Base-by-base conservation (phyloP, 2,329 filamentous ascomycete genomes). In the Cladosporium colombiae region DNA sequence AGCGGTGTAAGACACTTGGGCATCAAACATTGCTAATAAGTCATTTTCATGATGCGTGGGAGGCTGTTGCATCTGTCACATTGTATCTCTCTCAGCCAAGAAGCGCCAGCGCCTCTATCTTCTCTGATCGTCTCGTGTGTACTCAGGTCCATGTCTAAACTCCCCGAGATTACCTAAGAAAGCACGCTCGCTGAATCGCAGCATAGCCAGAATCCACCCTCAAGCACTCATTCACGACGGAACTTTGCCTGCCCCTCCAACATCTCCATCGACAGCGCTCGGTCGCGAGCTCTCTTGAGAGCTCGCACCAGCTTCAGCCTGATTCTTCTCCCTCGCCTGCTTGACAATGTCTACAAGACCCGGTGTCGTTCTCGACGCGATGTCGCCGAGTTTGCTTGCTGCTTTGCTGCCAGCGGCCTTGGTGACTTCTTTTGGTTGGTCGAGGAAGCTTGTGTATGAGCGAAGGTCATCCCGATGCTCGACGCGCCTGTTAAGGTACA, bases 401-500 rank as follows among this genome's bases (percentile, higher is more conserved):
- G 56, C 62, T 33, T 16, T 65, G 3, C 23, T 59, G 27, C 55
- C 62, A 3, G 53, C 68, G 31, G 46, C 23, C 50, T 33, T 63
- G 16, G 55, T 44, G 11, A 61, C 66, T 18, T 66, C 56, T 37
- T 58, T 58, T 1, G 62, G 44, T 14, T 64, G 40, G 18, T 68
- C 68, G 13, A 69, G 46, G 49, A 78, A 72, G 62, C 66, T 72
- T 29, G 70, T 69, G 52, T 76, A 71, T 14, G 71, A 68, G n/a
- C 73, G 65, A 10, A 81, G 75, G 27, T 76, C 75, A 62, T 78
- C 78, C 10, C 76, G 74, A 62, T 81, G 78, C 65, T 84, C 82
- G 29, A 84, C 81, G 35, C 82, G 77, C 14, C 82, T 76, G 0
- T 79, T 83, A 14, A 84, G 77, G 66, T 89, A 90, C 18, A 91